These are phyloP conservation scores for Cruciata laevipes DNA, from an alignment of 257 asterid genomes.

Conservation along the genomic window DNA sequence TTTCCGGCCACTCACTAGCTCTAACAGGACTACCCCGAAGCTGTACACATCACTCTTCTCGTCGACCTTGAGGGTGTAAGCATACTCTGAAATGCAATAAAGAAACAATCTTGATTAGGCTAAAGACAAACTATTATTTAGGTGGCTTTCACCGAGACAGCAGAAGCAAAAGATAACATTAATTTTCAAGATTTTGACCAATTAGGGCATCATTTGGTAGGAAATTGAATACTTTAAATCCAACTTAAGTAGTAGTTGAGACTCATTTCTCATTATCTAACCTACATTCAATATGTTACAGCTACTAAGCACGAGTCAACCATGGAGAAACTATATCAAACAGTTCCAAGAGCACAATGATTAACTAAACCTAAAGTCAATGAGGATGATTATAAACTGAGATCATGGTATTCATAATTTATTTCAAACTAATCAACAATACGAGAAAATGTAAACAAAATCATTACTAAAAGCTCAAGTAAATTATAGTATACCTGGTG, in stretches of 20 bases:
- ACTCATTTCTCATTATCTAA: slow-evolving; percentile 11
- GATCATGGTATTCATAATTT: not conserved
- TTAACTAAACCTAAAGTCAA: not conserved
- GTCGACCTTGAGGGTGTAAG: slow-evolving; percentile 91
- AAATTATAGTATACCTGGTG: slow-evolving; percentile 65
- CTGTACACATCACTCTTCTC: slow-evolving; percentile 99
- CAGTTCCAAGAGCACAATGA: not conserved
- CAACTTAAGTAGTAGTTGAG: slow-evolving; percentile 18
- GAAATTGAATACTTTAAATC: slow-evolving; percentile 2
- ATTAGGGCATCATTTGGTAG: not conserved
- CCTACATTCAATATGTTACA: not conserved
- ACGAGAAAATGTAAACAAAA: not conserved
- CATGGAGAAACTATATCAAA: not conserved
- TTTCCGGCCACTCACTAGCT: slow-evolving; percentile 71
- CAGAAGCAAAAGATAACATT: not conserved
- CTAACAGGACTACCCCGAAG: slow-evolving; percentile 85
- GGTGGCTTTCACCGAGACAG: not conserved
- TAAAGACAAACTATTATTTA: not conserved
- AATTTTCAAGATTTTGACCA: slow-evolving; percentile 5
- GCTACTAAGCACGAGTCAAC: not conserved
- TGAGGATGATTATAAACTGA: not conserved
- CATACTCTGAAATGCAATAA: slow-evolving; percentile 49
- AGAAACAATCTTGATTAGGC: not conserved
- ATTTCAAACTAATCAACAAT: not conserved
- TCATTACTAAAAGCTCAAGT: not conserved